These are phyloP conservation scores for Kregervanrija delftensis DNA, from an alignment of 805 yeast species.

Conservation along the genomic window DNA sequence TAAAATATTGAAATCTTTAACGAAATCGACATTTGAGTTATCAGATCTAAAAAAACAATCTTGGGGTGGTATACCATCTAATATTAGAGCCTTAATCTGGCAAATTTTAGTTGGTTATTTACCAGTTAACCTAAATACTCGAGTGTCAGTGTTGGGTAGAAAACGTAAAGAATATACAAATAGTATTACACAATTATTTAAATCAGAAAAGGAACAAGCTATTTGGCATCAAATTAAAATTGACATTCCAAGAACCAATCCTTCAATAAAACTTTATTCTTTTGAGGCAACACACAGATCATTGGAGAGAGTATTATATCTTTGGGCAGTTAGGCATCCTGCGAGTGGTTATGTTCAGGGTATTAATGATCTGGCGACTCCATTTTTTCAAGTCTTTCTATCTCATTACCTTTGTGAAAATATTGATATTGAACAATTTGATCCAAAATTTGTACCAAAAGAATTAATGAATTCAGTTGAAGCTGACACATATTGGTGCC, in stretches of 20 bases:
- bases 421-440: conserved; percentile 46
- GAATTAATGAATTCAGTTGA: conserved; percentile 67
- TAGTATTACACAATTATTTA: conserved; percentile 62
- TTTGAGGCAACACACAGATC: conserved; percentile 67
- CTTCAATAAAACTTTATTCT: conserved; percentile 68
- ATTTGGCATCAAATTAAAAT: conserved; percentile 95
- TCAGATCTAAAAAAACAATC: conserved; percentile 68
- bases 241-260: conserved; percentile 92
- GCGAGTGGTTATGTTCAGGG: conserved; percentile 98
- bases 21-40: conserved; percentile 51
- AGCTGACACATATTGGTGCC: conserved; percentile 97
- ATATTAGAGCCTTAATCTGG: conserved; percentile 81
- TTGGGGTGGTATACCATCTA: conserved; percentile 91
- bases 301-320: conserved; percentile 70
- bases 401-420: conserved; percentile 51
- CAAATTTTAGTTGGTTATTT: conserved; percentile 83
- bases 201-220: conserved; percentile 55
- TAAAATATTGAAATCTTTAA: conserved; percentile 59
- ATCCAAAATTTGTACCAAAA: conserved; percentile 54
- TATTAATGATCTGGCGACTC: conserved; percentile 88
- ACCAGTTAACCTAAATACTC: conserved; percentile 77
- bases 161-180: conserved; percentile 82
- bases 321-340: conserved; percentile 97
- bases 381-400: conserved; percentile 83
- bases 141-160: conserved; percentile 59